Conservation (phyloP, 75 land plant species). For the Pinus taeda region DNA sequence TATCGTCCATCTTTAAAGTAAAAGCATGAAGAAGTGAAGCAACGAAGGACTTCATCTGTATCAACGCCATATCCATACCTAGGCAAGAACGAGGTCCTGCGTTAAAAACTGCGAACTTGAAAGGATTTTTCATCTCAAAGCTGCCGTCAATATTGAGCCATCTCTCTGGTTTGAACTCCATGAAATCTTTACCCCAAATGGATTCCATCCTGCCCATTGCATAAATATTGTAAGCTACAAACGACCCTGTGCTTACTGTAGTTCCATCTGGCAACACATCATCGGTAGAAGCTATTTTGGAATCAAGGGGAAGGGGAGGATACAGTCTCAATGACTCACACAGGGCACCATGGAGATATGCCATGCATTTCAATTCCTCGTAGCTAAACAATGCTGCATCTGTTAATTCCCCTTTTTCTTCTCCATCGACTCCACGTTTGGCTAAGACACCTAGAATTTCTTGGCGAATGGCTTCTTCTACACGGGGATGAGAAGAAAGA, state of each 20-base stretch:
- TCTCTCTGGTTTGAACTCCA: constrained; percentile 35
- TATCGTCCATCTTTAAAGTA: constrained; percentile 26
- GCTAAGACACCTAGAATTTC: background rate
- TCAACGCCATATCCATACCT: constrained; percentile 31
- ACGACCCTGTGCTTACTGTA: background rate
- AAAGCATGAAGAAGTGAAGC: constrained; percentile 27
- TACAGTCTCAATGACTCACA: constrained; percentile 29
- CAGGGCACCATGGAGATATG: constrained; percentile 32
- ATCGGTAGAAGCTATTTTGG: background rate
- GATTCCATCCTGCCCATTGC: constrained; percentile 45
- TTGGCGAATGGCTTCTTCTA: background rate
- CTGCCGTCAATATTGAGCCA: constrained; percentile 28
- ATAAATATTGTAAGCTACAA: constrained; percentile 19
- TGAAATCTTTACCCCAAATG: constrained; percentile 44
- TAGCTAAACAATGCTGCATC: constrained; percentile 1
- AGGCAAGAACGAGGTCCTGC: constrained; percentile 34
- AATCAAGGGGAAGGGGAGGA: constrained; percentile 28
- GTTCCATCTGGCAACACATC: constrained; percentile 39
- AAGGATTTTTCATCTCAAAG: constrained; percentile 18
- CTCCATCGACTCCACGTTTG: background rate
- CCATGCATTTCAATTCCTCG: constrained; percentile 33
- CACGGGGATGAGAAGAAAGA: constrained; percentile 11
- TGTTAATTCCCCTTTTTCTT: background rate
- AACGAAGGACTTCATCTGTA: constrained; percentile 28
- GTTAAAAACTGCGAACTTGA: constrained; percentile 27